Evolutionary conservation across 1,139 yeast species (phyloP).

Genomic region (Debaryomyces singareniensis): DNA sequence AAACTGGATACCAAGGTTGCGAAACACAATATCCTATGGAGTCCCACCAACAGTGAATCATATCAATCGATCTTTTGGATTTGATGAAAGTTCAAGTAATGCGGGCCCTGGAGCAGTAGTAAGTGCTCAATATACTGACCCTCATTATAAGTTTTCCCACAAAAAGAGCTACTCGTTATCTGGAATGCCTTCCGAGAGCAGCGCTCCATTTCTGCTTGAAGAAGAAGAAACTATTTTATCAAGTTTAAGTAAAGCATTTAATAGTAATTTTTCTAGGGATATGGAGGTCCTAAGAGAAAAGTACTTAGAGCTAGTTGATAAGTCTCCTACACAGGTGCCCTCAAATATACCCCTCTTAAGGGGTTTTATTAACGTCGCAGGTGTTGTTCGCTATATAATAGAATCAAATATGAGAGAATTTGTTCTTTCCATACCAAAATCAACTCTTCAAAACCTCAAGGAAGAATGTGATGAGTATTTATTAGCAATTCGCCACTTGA

Average conservation of each 20-base stretch:
- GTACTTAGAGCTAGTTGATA: constrained; percentile 2
- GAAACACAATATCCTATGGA: too few relatives aligned
- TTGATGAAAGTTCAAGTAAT: too few relatives aligned
- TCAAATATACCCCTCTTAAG: background rate
- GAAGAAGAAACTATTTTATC: constrained; percentile 3
- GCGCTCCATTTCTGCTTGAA: too few relatives aligned
- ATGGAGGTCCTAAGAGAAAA: constrained; percentile 1
- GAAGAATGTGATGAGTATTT: background rate
- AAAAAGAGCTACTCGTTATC: background rate
- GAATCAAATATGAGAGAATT: constrained; percentile 1
- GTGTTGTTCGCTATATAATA: constrained; percentile 1
- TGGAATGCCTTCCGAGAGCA: background rate
- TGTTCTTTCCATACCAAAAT: constrained; percentile 1
- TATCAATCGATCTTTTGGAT: too few relatives aligned
- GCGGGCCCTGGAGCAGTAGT: too few relatives aligned
- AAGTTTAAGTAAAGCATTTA: constrained; percentile 2
- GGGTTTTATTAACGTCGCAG: constrained; percentile 1
- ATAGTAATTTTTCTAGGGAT: background rate
- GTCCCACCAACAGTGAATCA: too few relatives aligned
- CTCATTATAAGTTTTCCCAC: background rate
- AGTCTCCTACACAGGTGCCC: background rate
- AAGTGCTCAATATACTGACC: background rate
- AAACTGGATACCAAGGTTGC: too few relatives aligned
- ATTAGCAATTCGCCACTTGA: background rate
- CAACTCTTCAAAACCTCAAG: background rate